Evolutionary conservation across 495 filamentous ascomycete genomes (phyloP).

Genomic region (Annulohypoxylon stygium): DNA sequence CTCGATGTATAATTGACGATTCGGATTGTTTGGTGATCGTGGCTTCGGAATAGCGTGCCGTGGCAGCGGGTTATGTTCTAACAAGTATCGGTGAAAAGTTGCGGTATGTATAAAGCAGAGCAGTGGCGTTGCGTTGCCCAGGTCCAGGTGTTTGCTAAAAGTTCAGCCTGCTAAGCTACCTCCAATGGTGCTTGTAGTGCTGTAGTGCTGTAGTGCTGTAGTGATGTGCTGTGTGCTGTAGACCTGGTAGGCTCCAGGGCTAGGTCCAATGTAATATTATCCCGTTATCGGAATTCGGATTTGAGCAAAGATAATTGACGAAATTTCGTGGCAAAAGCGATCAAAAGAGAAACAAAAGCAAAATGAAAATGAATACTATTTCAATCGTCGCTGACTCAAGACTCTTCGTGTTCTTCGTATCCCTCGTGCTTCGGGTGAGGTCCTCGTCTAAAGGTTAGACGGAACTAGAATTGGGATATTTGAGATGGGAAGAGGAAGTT

Average conservation of each 20-base stretch:
- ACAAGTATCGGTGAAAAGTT: slow-evolving; percentile 55
- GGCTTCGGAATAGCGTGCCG: slow-evolving; percentile 40
- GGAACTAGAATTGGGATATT: slow-evolving; percentile 25
- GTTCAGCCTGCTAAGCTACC: slow-evolving; percentile 12
- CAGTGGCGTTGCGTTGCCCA: neutral
- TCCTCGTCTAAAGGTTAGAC: neutral
- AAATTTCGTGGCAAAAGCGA: slow-evolving; percentile 17
- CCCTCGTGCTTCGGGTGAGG: slow-evolving; percentile 13
- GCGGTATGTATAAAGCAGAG: slow-evolving; percentile 65
- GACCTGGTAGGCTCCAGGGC: no score
- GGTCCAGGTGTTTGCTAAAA: slow-evolving; percentile 28
- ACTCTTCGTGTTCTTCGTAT: neutral
- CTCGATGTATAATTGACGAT: slow-evolving; percentile 28
- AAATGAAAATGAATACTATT: slow-evolving; percentile 2
- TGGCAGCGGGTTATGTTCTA: slow-evolving; percentile 16
- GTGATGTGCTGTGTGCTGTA: no score
- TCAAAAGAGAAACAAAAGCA: neutral
- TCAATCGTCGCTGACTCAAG: neutral
- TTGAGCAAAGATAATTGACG: slow-evolving; percentile 39
- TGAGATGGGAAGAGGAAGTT: slow-evolving; percentile 29
- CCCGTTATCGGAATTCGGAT: slow-evolving; percentile 34
- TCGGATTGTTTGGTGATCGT: slow-evolving; percentile 31
- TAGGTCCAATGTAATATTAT: slow-evolving; percentile 6
- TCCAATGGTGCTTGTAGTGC: no score
- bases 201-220: no score